Evolutionary conservation across 345 rosid species (phyloP).

Genomic region (Syzygium jambos): DNA sequence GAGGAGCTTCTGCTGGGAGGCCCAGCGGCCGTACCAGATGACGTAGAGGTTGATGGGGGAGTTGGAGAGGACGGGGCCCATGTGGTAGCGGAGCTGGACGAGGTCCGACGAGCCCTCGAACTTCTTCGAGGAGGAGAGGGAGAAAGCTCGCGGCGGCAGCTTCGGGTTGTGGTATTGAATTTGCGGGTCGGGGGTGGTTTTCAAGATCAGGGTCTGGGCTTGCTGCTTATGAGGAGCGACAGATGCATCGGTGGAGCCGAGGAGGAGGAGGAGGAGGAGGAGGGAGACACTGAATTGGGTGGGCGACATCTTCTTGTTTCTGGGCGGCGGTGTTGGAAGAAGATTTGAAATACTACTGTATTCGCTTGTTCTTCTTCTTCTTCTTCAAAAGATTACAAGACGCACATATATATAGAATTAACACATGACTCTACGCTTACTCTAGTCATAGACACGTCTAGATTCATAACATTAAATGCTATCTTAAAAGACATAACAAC

Average conservation of each 20-base stretch:
- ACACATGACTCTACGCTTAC: no score
- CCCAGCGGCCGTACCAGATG: constrained; percentile 93
- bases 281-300: neutral
- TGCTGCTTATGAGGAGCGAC: neutral
- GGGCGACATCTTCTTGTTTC: neutral
- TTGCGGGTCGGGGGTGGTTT: constrained; percentile 19
- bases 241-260: neutral
- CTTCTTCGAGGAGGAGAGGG: constrained; percentile 52
- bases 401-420: no score
- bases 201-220: neutral
- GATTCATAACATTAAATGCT: no score
- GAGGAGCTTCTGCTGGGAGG: constrained; percentile 43
- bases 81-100: constrained; percentile 84
- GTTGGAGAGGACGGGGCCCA: constrained; percentile 96
- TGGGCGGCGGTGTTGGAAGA: constrained; percentile 2
- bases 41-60: constrained; percentile 77
- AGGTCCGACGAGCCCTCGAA: constrained; percentile 86
- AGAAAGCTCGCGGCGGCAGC: constrained; percentile 52
- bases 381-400: no score
- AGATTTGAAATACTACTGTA: no score
- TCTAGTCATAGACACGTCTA: no score
- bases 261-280: constrained; percentile 1
- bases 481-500: no score
- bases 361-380: no score
- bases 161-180: constrained; percentile 51